phyloP scores from a whole-genome alignment of 495 filamentous ascomycete species.

The Penicillium psychrofluorescens region DNA sequence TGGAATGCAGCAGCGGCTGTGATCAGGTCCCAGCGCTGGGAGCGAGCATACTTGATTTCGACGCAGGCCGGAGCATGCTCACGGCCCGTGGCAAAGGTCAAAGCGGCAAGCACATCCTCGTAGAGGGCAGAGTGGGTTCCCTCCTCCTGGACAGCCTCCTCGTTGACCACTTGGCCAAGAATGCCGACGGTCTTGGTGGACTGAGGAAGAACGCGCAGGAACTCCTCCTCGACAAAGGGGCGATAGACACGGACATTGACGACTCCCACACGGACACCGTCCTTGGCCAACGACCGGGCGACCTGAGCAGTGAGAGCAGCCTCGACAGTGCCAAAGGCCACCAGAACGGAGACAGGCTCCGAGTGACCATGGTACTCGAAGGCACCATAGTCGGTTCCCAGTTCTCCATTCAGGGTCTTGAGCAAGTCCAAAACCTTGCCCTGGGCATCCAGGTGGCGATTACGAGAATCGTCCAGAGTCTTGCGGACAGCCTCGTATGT shows the following conservation, averaged over 20 bases:
- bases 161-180: constrained; percentile 54
- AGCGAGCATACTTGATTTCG: constrained; percentile 85
- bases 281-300: constrained; percentile 59
- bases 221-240: constrained; percentile 89
- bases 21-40: constrained; percentile 73
- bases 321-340: constrained; percentile 89
- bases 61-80: constrained; percentile 51
- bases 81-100: constrained; percentile 68
- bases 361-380: constrained; percentile 94
- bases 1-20: constrained; percentile 65
- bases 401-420: constrained; percentile 78
- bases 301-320: constrained; percentile 79
- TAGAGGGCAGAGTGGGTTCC: constrained; percentile 76
- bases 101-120: constrained; percentile 77
- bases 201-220: constrained; percentile 70
- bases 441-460: constrained; percentile 66
- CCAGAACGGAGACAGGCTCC: constrained; percentile 68
- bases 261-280: constrained; percentile 72
- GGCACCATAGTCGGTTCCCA: constrained; percentile 83
- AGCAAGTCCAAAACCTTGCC: constrained; percentile 70
- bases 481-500: constrained; percentile 63
- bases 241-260: constrained; percentile 89
- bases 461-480: constrained; percentile 49
- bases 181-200: constrained; percentile 66
- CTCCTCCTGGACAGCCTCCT: constrained; percentile 53